Conservation (phyloP, 371 early-diverging fungal genomes). For the Basidiobolus meristosporus region DNA sequence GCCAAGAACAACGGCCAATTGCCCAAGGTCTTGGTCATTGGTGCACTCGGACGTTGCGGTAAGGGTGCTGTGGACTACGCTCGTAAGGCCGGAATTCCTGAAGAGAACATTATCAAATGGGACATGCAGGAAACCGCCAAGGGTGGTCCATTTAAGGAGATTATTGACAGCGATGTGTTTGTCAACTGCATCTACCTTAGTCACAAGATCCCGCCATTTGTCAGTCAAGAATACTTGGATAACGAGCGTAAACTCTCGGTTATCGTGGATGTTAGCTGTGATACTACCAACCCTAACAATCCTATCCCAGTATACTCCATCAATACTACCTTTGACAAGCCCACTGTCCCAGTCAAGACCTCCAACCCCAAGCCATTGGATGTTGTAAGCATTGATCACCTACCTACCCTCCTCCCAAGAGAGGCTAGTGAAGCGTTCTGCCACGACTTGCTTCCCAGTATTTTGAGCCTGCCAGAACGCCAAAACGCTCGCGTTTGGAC, state of each 20-base stretch:
- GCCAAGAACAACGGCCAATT: conserved; percentile 33
- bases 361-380: conserved; percentile 48
- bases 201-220: conserved; percentile 80
- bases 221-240: conserved; percentile 61
- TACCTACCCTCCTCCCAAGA: conserved; percentile 85
- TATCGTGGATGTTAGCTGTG: conserved; percentile 89
- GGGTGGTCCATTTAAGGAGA: conserved; percentile 88
- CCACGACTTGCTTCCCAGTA: conserved; percentile 64
- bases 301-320: conserved; percentile 85
- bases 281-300: conserved; percentile 91
- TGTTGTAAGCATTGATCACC: conserved; percentile 88
- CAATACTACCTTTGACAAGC: conserved; percentile 84
- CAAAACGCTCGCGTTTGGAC: conserved; percentile 59
- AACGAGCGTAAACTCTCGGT: conserved; percentile 47
- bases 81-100: conserved; percentile 67
- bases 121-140: conserved; percentile 84
- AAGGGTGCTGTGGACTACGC: conserved; percentile 75
- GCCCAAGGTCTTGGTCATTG: conserved; percentile 90
- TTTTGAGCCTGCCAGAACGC: conserved; percentile 43
- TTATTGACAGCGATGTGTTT: conserved; percentile 76
- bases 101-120: conserved; percentile 81
- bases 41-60: conserved; percentile 93
- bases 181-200: conserved; percentile 95
- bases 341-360: conserved; percentile 14
- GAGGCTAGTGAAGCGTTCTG: conserved; percentile 81